Evolutionary conservation across 2,329 filamentous ascomycete genomes (phyloP).

Genomic region (Cercospora brassicicola): DNA sequence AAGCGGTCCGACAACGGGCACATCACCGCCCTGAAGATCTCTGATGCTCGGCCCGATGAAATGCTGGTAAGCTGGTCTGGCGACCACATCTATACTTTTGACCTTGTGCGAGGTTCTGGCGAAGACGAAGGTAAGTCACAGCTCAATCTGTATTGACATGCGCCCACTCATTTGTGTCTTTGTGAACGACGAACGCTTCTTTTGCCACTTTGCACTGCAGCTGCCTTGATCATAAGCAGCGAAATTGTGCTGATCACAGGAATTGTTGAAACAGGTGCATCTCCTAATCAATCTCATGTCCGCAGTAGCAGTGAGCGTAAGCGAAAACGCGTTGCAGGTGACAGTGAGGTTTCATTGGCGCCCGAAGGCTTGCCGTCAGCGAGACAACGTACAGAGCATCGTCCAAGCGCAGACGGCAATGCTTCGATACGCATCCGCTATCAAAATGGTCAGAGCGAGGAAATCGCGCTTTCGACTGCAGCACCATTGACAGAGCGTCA

Average conservation of each 20-base stretch:
- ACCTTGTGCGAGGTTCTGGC: conserved; percentile 57
- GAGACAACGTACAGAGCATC: conserved; percentile 49
- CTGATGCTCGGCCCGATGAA: conserved; percentile 66
- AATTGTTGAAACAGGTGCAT: background rate
- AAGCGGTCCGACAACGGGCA: conserved; percentile 58
- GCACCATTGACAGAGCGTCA: conserved; percentile 52
- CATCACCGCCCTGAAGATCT: conserved; percentile 71
- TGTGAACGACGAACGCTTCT: background rate
- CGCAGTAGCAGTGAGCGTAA: conserved; percentile 49
- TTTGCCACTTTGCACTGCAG: background rate
- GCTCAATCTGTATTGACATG: conserved; percentile 8
- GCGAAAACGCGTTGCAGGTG: conserved; percentile 56
- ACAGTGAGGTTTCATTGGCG: conserved; percentile 42
- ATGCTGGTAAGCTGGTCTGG: conserved; percentile 66
- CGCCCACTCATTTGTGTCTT: background rate
- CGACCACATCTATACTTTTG: conserved; percentile 63
- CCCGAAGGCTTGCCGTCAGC: conserved; percentile 45
- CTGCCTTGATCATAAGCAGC: background rate
- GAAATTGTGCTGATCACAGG: background rate
- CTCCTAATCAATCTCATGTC: background rate
- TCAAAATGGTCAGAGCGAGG: conserved; percentile 60
- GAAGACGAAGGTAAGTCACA: conserved; percentile 39
- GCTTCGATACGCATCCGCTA: conserved; percentile 59
- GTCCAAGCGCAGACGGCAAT: conserved; percentile 38
- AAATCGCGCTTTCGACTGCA: conserved; percentile 52